phyloP scores from a whole-genome alignment of 148 eudicot genomes.

The Amaranthus palmeri region DNA sequence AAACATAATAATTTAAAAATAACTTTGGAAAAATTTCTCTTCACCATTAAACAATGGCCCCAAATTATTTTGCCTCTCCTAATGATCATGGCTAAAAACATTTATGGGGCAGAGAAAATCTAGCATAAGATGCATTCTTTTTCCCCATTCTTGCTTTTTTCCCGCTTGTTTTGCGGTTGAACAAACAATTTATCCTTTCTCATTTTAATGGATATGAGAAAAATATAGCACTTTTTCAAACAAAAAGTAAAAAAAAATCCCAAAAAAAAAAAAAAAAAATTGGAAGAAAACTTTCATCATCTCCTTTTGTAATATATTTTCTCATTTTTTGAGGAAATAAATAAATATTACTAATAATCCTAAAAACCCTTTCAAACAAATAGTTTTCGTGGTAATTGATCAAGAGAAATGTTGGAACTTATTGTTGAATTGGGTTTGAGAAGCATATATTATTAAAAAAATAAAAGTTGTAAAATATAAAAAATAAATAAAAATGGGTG shows the following conservation, averaged over 20 bases:
- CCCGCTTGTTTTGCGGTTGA: neutral
- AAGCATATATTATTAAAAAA: neutral
- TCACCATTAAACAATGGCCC: too few relatives aligned
- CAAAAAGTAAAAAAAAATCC: neutral
- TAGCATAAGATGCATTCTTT: conserved; percentile 1
- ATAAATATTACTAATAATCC: neutral
- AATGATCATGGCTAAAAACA: neutral
- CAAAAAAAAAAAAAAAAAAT: neutral
- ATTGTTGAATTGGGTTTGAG: neutral
- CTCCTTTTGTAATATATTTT: neutral
- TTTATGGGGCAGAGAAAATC: conserved; percentile 15
- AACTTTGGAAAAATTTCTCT: too few relatives aligned
- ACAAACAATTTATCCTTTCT: neutral
- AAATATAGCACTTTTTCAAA: neutral
- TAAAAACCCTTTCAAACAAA: neutral
- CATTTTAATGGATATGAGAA: neutral
- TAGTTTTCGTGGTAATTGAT: neutral
- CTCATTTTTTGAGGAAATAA: conserved; percentile 5
- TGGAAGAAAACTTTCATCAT: neutral
- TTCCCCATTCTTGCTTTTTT: neutral
- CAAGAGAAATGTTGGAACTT: neutral
- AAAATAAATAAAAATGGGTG: conserved; percentile 22
- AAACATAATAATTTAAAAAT: too few relatives aligned
- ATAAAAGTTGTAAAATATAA: neutral
- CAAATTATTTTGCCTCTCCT: too few relatives aligned